Evolutionary conservation across 495 filamentous ascomycete genomes (phyloP).

Genomic region (Podospora fimiseda): DNA sequence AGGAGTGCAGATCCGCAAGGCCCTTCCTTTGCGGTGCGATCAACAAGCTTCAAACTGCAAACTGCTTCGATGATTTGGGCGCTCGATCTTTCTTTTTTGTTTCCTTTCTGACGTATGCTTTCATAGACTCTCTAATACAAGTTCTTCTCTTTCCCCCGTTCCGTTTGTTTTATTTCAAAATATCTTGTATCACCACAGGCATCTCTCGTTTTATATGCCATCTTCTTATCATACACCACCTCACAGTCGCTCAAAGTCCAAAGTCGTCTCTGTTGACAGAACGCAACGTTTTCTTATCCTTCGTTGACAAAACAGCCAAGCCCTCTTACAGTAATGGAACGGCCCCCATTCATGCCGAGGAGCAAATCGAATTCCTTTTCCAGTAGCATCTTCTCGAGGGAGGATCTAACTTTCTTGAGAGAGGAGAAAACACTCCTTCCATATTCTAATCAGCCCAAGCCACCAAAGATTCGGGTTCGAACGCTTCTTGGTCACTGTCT

Average conservation of each 20-base stretch:
- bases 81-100: constrained; percentile 1
- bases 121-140: not conserved
- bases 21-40: not conserved
- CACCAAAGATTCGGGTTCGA: not conserved
- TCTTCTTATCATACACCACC: not conserved
- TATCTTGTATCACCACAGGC: not conserved
- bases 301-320: not conserved
- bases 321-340: not conserved
- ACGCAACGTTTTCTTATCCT: not conserved
- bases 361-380: not conserved
- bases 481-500: constrained; percentile 1
- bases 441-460: not conserved
- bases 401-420: not conserved
- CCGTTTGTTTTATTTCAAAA: not conserved
- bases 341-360: not conserved
- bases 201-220: not conserved
- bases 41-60: constrained; percentile 4
- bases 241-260: not conserved
- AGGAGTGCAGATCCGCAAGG: constrained; percentile 1
- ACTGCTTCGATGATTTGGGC: constrained; percentile 1
- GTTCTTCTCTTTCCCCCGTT: not conserved
- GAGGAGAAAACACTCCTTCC: constrained; percentile 1
- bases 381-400: not conserved
- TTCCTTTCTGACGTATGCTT: constrained; percentile 5
- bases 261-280: not conserved